These are phyloP conservation scores for Domatiomyces globalis DNA, from an alignment of 2,329 filamentous ascomycete species.

Conservation along the genomic window DNA sequence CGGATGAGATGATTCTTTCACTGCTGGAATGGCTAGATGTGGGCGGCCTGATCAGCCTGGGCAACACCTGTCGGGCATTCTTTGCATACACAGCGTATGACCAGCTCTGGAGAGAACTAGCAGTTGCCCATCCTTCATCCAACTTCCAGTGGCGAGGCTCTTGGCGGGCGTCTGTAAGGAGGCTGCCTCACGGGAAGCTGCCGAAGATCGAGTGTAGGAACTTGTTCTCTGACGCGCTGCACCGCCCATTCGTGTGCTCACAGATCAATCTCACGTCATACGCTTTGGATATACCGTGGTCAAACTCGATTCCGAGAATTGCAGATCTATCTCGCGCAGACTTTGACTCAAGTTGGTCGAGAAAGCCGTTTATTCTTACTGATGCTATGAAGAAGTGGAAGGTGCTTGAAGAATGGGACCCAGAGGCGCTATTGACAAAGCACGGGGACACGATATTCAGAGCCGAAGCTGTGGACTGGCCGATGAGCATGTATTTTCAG, in stretches of 20 bases:
- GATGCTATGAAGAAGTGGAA: conserved; percentile 71
- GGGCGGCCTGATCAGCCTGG: conserved; percentile 47
- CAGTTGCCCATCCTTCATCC: conserved; percentile 37
- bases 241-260: conserved; percentile 81
- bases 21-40: conserved; percentile 63
- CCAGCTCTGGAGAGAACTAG: conserved; percentile 78
- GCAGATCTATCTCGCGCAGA: conserved; percentile 54
- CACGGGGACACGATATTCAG: conserved; percentile 60
- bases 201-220: conserved; percentile 55
- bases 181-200: conserved; percentile 39
- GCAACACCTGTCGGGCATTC: conserved; percentile 67
- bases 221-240: conserved; percentile 79
- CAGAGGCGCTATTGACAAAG: conserved; percentile 48
- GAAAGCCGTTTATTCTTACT: conserved; percentile 75
- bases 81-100: conserved; percentile 75
- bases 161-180: conserved; percentile 69
- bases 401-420: conserved; percentile 58
- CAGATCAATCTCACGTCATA: conserved; percentile 56
- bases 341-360: conserved; percentile 62
- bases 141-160: conserved; percentile 59
- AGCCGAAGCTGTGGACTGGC: conserved; percentile 90
- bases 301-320: conserved; percentile 60
- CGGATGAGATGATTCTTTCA: conserved; percentile 66
- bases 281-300: conserved; percentile 52
- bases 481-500: conserved; percentile 59